Conservation (phyloP, 768 basidiomycete genomes). For the Lentinula sp. region DNA sequence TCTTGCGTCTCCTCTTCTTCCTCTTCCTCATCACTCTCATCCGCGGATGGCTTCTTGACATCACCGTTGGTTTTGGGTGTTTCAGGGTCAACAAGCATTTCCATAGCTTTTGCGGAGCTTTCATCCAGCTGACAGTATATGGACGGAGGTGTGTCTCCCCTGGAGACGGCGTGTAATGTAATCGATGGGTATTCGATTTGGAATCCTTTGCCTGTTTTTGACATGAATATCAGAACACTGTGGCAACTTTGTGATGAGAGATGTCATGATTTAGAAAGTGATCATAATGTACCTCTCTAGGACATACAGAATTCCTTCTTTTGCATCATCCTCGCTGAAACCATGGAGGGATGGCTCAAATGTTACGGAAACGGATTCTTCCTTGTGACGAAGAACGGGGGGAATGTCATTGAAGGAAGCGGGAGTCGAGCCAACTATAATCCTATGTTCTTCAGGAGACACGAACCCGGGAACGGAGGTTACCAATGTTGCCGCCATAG, state of each 20-base stretch:
- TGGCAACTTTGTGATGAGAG: background rate
- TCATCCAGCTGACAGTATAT: conserved; percentile 96
- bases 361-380: conserved; percentile 61
- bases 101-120: conserved; percentile 17
- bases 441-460: conserved; percentile 61
- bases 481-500: conserved; percentile 28
- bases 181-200: conserved; percentile 85
- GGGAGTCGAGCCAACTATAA: conserved; percentile 74
- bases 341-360: conserved; percentile 66
- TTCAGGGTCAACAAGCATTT: background rate
- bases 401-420: conserved; percentile 81
- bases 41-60: conserved; percentile 15
- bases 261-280: background rate
- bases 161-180: conserved; percentile 89
- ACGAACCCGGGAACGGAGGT: conserved; percentile 36
- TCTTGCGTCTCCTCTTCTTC: conserved; percentile 8
- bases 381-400: conserved; percentile 69
- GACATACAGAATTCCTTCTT: conserved; percentile 71
- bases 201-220: conserved; percentile 65
- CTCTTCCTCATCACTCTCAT: conserved; percentile 24
- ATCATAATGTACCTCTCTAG: conserved; percentile 63
- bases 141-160: conserved; percentile 52
- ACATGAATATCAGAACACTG: conserved; percentile 77
- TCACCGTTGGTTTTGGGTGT: conserved; percentile 23
- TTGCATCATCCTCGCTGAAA: conserved; percentile 45